A percentile compares a stretch with the other conserved stretches of the same genome.
Evolutionary conservation across 176 grass and related monocot species (phyloP).

Genomic region (Microstegium vimineum): DNA sequence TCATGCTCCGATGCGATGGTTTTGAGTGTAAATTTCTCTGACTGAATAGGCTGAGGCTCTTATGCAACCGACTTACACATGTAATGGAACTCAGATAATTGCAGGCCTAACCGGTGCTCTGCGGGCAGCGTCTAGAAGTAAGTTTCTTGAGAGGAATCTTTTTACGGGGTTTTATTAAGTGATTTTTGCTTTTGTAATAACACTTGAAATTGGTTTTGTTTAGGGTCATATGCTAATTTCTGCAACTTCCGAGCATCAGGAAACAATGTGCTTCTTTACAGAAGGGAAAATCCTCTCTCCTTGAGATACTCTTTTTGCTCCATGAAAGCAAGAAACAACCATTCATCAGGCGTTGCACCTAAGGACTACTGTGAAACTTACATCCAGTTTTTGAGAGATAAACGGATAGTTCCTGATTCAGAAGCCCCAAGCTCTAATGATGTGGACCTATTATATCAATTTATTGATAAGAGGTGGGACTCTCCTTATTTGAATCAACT

Average conservation of each 20-base stretch:
- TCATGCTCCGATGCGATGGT: not conserved
- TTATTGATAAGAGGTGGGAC: conserved; percentile 68
- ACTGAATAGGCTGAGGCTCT: not conserved
- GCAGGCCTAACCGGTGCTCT: conserved; percentile 50
- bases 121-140: conserved; percentile 41
- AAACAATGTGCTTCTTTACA: conserved; percentile 19
- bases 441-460: conserved; percentile 63
- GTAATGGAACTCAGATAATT: conserved; percentile 55
- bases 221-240: conserved; percentile 46
- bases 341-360: conserved; percentile 39
- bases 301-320: conserved; percentile 37
- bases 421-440: conserved; percentile 72
- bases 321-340: conserved; percentile 37
- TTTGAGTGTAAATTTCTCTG: not conserved
- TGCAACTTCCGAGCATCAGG: conserved; percentile 23
- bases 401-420: conserved; percentile 70
- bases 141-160: conserved; percentile 23
- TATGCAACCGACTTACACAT: conserved; percentile 20
- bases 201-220: conserved; percentile 20
- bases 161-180: not conserved
- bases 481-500: not conserved
- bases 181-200: not conserved
- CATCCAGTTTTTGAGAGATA: conserved; percentile 59
- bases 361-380: conserved; percentile 52
- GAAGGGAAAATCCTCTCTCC: conserved; percentile 11